Evolutionary conservation across 140 eudicot species (phyloP), one percentile per base, ranked within the genome.

Genomic region (Oenanthe javanica): DNA sequence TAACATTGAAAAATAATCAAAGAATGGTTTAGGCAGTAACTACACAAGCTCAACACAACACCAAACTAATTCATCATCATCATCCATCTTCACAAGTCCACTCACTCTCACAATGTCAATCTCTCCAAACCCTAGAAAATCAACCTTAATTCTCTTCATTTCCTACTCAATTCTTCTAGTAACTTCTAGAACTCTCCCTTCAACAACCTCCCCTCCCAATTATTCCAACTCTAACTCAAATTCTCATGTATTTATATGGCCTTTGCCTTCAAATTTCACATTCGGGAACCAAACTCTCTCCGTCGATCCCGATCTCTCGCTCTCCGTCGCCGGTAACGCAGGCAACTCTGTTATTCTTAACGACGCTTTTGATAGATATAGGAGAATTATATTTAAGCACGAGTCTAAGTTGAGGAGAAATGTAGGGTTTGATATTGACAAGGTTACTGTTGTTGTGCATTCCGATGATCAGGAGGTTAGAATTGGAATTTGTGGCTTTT

Each of bases 311-410:
- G 84, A 86, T 72, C 86, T 95, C 79, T 77, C 93, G 43, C 86
- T 93, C 47, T 48, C 77, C 14, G 40, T 86, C n/a, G 70, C 77
- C 73, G 92, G 93, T n/a, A 82, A 78, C 36, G 87, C 87, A 40
- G 87, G 86, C 16, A 67, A 13, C 70, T 94, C 98, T 3, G 64
- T 25, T 38, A 84, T 92, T 10, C 71, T 95, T 6, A 79, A 76
- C 9, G 90, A 92, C 40, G 97, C 97, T 1, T 89, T 95, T 77
- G 88, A 81, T 72, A 87, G 99, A 78, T 96, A 93, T 55, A 91
- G 73, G 66, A 36, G 75, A 9, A 85, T 91, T 55, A 87, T 92
- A 14, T 93, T 96, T 78, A 84, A 87, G 77, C 99, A 91, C 75
- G 45, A 42, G 19, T 82, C 75, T 7, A 78, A 49, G 84, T 13